Evolutionary conservation across 345 rosid genomes (phyloP).

Genomic region (Linum usitatissimum): DNA sequence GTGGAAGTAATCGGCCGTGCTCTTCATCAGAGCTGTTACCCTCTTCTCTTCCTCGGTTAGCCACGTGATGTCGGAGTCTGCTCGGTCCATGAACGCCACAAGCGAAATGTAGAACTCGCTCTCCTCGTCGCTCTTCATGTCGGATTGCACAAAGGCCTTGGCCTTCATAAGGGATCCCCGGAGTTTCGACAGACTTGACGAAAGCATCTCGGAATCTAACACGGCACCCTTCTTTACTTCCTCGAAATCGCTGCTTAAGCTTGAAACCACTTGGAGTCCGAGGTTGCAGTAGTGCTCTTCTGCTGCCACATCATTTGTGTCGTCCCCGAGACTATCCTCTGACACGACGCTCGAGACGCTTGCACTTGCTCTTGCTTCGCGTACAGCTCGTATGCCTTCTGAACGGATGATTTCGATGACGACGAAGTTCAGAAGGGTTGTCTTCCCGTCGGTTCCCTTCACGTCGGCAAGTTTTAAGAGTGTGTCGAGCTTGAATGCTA

Average conservation of each 20-base stretch:
- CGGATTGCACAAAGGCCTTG: conserved; percentile 38
- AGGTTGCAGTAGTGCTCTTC: conserved; percentile 36
- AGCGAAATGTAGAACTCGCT: conserved; percentile 29
- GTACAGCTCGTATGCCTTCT: conserved; percentile 63
- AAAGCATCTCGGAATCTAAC: conserved; percentile 46
- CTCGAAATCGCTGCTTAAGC: conserved; percentile 55
- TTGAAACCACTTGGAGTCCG: conserved; percentile 68
- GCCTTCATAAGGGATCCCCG: conserved; percentile 31
- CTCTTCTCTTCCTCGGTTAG: conserved; percentile 55
- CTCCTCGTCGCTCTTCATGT: conserved; percentile 36
- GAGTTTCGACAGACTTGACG: conserved; percentile 41
- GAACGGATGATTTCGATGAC: conserved; percentile 40
- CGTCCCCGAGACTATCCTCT: conserved; percentile 28
- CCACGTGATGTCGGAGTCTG: conserved; percentile 39
- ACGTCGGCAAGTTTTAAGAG: conserved; percentile 30
- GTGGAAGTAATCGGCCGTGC: conserved; percentile 74
- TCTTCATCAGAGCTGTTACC: conserved; percentile 53
- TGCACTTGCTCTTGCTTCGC: conserved; percentile 33
- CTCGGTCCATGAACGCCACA: conserved; percentile 41
- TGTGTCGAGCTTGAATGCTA: conserved; percentile 46
- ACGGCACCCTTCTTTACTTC: conserved; percentile 72
- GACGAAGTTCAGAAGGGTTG: conserved; percentile 12
- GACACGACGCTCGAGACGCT: conserved; percentile 47
- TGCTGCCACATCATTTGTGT: conserved; percentile 24
- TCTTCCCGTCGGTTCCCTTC: conserved; percentile 11